Conservation (phyloP, 1,284 basidiomycete species). For the Ustilago nuda region DNA sequence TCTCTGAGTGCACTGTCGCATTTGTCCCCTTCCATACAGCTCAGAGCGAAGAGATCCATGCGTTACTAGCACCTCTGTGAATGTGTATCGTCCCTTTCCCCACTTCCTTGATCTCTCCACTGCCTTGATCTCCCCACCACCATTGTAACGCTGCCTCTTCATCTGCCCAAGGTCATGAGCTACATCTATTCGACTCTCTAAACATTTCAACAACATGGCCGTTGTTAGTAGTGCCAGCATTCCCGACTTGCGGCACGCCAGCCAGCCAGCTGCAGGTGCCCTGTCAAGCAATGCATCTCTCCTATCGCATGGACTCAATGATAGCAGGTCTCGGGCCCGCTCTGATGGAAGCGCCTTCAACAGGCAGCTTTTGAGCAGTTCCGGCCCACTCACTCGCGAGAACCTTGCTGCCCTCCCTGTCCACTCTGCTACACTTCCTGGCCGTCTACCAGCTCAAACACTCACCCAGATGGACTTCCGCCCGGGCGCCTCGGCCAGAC, state of each 20-base stretch:
- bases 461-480: slow-evolving; percentile 9
- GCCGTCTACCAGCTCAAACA: slow-evolving; percentile 20
- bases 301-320: slow-evolving; percentile 1
- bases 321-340: slow-evolving; percentile 15
- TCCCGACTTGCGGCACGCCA: slow-evolving; percentile 18
- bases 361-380: slow-evolving; percentile 6
- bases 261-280: slow-evolving; percentile 2
- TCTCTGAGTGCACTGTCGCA: neutral
- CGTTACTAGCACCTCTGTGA: neutral
- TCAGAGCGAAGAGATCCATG: slow-evolving; percentile 3
- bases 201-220: slow-evolving; percentile 30
- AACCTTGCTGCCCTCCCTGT: slow-evolving; percentile 34
- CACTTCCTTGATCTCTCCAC: too few relatives aligned
- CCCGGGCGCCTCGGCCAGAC: neutral
- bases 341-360: slow-evolving; percentile 3
- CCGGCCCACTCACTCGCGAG: slow-evolving; percentile 29
- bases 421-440: slow-evolving; percentile 21
- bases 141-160: neutral
- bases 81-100: neutral
- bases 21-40: neutral
- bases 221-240: slow-evolving; percentile 25
- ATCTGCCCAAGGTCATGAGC: slow-evolving; percentile 13
- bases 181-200: slow-evolving; percentile 6
- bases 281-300: slow-evolving; percentile 16
- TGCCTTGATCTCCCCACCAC: neutral